These are phyloP conservation scores for Gossypium davidsonii DNA, from an alignment of 441 rosid genomes.

Conservation along the genomic window DNA sequence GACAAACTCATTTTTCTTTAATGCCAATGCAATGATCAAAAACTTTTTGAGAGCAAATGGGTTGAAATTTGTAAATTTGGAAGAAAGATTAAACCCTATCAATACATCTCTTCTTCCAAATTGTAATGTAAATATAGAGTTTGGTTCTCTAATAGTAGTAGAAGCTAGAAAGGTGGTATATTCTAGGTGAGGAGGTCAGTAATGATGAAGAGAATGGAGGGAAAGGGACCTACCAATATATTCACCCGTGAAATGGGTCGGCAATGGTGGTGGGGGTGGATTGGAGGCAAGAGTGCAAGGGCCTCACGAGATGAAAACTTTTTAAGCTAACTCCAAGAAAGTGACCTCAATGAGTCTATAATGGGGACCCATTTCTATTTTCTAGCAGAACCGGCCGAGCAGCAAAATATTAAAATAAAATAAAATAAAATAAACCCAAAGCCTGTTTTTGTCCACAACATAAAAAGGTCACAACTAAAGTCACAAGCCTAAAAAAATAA, in stretches of 20 bases:
- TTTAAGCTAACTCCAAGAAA: constrained; percentile 12
- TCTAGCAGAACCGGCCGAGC: constrained; percentile 13
- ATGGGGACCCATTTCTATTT: constrained; percentile 23
- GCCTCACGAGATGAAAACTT: constrained; percentile 28
- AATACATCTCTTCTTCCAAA: too few relatives aligned
- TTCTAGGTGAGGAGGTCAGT: neutral
- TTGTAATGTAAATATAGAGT: too few relatives aligned
- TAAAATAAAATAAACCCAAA: neutral
- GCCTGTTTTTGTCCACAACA: neutral
- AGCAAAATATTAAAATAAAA: neutral
- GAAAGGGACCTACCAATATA: neutral
- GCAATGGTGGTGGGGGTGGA: constrained; percentile 26
- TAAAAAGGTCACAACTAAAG: neutral
- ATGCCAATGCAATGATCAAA: too few relatives aligned
- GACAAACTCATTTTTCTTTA: neutral
- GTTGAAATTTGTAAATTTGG: too few relatives aligned
- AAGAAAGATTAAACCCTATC: too few relatives aligned
- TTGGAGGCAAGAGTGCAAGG: neutral
- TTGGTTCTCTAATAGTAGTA: neutral
- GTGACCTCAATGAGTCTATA: neutral
- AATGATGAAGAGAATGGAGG: neutral
- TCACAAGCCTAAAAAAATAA: neutral
- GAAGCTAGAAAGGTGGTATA: neutral
- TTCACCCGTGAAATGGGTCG: constrained; percentile 43
- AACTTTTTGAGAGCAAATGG: too few relatives aligned